phyloP scores from a whole-genome alignment of 495 filamentous ascomycete species.

The Hypoxylon rickii region DNA sequence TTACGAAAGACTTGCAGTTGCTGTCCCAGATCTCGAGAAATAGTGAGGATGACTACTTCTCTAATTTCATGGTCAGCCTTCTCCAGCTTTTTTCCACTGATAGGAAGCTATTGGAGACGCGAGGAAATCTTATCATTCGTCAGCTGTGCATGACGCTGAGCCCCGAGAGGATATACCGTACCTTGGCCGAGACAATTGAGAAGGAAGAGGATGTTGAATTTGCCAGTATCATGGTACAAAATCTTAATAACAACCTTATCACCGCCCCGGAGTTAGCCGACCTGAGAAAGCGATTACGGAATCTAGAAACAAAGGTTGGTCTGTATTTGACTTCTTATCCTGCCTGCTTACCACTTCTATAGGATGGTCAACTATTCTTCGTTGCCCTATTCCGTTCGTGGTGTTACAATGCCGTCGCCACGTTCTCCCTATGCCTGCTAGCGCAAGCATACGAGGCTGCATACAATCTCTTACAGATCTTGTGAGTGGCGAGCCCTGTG shows the following conservation, averaged over 20 bases:
- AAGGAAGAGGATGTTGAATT: constrained; percentile 99
- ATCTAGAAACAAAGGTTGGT: constrained; percentile 78
- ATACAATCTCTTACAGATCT: constrained; percentile 94
- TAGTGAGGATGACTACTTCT: constrained; percentile 96
- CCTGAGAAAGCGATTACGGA: constrained; percentile 84
- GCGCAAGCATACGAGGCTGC: constrained; percentile 99
- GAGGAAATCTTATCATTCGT: constrained; percentile 94
- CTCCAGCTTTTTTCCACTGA: constrained; percentile 95
- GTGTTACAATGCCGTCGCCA: constrained; percentile 99
- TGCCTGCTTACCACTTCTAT: constrained; percentile 18
- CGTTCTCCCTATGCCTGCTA: constrained; percentile 92
- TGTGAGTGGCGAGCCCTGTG: constrained; percentile 60
- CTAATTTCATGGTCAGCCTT: constrained; percentile 96
- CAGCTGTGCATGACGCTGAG: constrained; percentile 92
- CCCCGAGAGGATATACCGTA: constrained; percentile 94
- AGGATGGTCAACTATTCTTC: constrained; percentile 96
- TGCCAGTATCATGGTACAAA: constrained; percentile 99
- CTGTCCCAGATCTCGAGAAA: constrained; percentile 95
- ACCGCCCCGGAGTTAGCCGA: constrained; percentile 94
- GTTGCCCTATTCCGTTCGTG: constrained; percentile 92
- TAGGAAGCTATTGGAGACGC: constrained; percentile 82
- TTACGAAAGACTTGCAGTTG: constrained; percentile 91
- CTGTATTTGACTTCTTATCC: not conserved
- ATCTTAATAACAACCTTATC: constrained; percentile 98
- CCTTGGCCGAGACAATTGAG: constrained; percentile 93